Evolutionary conservation across 164 flowering plant genomes (phyloP), one percentile per base, ranked within the genome.

Genomic region (Vitis vinifera): DNA sequence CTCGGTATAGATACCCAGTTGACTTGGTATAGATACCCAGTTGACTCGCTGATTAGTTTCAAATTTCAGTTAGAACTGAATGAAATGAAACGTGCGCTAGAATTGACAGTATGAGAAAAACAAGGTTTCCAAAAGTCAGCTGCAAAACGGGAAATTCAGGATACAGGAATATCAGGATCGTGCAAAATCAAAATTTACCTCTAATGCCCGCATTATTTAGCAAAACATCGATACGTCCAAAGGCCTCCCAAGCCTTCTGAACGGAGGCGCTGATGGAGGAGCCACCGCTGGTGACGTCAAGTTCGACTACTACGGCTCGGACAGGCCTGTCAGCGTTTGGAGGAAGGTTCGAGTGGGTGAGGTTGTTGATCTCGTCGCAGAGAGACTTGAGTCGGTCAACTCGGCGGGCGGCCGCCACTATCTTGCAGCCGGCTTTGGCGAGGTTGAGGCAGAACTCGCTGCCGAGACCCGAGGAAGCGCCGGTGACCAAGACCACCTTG

Each of bases 381-480:
- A 92, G 90, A 7, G 87, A 78, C 27, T 79, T 30, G 61, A 92
- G 77, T 9, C 83, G 85, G 37, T 88, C 91, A 55, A 76, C 71
- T 7, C 97, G 81, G 31, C 96, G 87, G 51, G 96, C 97, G 0
- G 97, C 94, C 2, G 89, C 94, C 11, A 92, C 52, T 66, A 92
- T 70, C 14, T 55, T 70, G 73, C 94, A 92, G 9, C 94, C 96
- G 65, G 90, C 85, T 73, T 70, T 71, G 63, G 92, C 89, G 1
- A 92, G 76, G 68, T 88, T 87, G 44, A 84, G 66, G 66, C 95
- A 90, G 70, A 90, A 73, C 0, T 88, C 88, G 0, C 81, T 76
- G 50, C 97, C 97, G 3, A 92, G 31, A 2, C 97, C 96, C 0
- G 97, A 83, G 0, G 97, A 90, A 0, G 96, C 96, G 1, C 94